Evolutionary conservation across 2,329 filamentous ascomycete species (phyloP).

Genomic region (Onygenales sp.): DNA sequence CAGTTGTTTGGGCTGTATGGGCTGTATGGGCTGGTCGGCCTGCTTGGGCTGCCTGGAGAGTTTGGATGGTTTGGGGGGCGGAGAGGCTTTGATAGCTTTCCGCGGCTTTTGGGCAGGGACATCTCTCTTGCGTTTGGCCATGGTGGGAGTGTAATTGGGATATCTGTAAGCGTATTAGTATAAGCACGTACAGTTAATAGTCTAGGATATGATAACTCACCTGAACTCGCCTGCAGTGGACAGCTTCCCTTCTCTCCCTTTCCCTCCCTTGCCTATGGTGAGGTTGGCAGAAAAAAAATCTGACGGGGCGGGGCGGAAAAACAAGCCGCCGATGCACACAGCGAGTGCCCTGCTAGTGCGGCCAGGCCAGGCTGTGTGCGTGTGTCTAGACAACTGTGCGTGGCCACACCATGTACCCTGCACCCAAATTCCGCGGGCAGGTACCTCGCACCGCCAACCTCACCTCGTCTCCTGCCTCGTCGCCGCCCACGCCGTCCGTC

Average conservation of each 20-base stretch:
- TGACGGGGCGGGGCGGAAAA: no score
- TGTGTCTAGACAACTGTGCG: no score
- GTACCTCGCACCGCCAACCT: neutral
- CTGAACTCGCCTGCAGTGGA: neutral
- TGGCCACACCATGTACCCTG: neutral
- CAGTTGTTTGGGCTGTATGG: no score
- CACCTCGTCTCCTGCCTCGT: neutral
- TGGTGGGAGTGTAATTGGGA: constrained; percentile 10
- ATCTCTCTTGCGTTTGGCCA: constrained; percentile 39
- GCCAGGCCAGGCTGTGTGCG: neutral
- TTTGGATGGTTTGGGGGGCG: constrained; percentile 11
- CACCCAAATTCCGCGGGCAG: neutral
- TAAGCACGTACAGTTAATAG: neutral
- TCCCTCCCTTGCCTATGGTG: neutral
- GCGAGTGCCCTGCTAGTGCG: no score
- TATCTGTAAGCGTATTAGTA: no score
- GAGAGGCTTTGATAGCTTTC: constrained; percentile 25
- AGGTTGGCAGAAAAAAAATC: no score
- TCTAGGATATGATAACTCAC: neutral
- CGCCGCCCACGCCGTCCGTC: constrained; percentile 9
- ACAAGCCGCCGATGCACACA: no score
- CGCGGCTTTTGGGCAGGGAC: constrained; percentile 18
- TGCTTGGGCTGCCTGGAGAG: no score
- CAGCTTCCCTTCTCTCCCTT: neutral
- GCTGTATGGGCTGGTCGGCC: no score